Base-by-base conservation (phyloP, 805 yeast genomes). In the Jamesozyma gamospora region DNA sequence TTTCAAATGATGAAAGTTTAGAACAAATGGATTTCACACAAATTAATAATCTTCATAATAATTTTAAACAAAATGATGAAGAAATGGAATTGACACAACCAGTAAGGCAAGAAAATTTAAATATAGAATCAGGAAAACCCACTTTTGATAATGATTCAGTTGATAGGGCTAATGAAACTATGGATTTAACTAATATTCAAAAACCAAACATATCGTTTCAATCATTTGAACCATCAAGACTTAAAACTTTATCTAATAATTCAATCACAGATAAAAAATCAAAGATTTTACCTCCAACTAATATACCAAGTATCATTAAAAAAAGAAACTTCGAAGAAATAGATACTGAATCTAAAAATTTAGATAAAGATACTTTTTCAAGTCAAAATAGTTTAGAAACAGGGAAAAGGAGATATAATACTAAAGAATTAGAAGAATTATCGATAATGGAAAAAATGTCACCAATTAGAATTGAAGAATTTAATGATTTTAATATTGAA, bases 391-490 rank as follows among this genome's bases (percentile, higher is more conserved):
- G 8, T 21, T 6, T 21, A 6, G 24, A 21, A 8, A 6, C 24
- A 6, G 24, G 24, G 8, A 21, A 21, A 21, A 17, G 28, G 8
- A 4, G 17, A 10, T 18, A 36, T 21, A 35, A 35, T 18, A 32
- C 35, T 8, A 43, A 39, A 25, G 45, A 40, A 12, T 42, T 39
- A 18, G 51, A 51, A 16, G 40, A 43, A 40, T 35, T 55, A 6
- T 43, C 47, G 26, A 28, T 39, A 26, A 52, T 49, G 55, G 60
- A 55, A 34, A 50, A 41, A 28, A 45, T 56, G 48, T 56, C 62
- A 7, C 62, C 62, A 7, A 49, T 54, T 13, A 43, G 36, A 18
- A 28, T 49, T 15, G 41, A 34, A 3, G 42, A 42, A 10, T 19
- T 39, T n/a, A 39, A 44, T 36, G 36, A 35, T 21, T 31, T 17